Evolutionary conservation across 148 eudicot species (phyloP), one percentile per base, ranked within the genome.

Genomic region (Silene uniflora): DNA sequence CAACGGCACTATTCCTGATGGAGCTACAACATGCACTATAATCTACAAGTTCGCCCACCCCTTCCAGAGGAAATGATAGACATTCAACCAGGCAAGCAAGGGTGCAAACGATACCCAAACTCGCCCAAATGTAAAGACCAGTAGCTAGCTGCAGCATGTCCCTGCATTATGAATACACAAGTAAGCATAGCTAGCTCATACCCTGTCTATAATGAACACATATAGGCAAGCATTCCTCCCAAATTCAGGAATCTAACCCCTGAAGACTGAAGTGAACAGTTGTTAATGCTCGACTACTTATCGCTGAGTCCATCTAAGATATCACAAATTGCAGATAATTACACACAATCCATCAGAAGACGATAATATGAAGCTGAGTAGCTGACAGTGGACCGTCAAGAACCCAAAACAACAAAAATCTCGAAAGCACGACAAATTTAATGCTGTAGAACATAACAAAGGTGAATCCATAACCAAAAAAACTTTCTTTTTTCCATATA

Each of bases 61-160:
- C 87, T 55, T 82, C 83, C 49, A 59, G 52, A 58, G 83, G 76
- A 71, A 87, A 89, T 67, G 55, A 77, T 65, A 83, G 87, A 63
- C 86, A 77, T 62, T 79, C 70, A 24, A 62, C 86, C 42, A 83
- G 65, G 66, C 79, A 74, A 80, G 82, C 70, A 25, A 86, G 49
- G 72, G 81, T 75, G 77, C 71, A 88, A 42, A 81, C 22, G 29
- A 88, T 77, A 76, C 29, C 32, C 49, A 71, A 24, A 80, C 84
- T 81, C 81, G 84, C 80, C 78, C 81, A 29, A 69, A 81, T 25
- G 80, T 60, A 71, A 72, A 86, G 73, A 22, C 77, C 78, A 64
- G 69, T 52, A 23, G 75, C 77, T 78, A 56, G 76, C 74, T 69
- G 76, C 66, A 76, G 69, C 81, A 86, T 81, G 71, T 83, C 86